Base-by-base conservation (phyloP, 169 alveolate genomes). In the Cystoisospora suis region DNA sequence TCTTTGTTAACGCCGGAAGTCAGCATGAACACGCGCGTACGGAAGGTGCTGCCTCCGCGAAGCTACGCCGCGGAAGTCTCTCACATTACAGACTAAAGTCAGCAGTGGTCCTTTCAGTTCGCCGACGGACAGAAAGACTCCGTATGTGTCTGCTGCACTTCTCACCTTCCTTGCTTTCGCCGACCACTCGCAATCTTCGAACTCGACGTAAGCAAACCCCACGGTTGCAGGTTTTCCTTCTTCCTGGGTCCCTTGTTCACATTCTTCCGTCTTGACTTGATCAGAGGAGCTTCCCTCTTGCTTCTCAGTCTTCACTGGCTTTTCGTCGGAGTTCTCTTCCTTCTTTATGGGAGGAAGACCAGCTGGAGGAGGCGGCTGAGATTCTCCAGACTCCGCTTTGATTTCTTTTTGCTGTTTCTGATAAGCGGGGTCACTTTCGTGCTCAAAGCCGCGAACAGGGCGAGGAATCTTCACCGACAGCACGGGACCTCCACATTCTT, bases 381-480 rank as follows among this genome's bases (percentile, higher is more conserved):
- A 12, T 23, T 53, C 65, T 53, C 65, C 29, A 53, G 29, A 23
- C 65, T 53, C 23, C 65, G 23, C 29, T 53, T 53, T 12, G 29
- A 53, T 12, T 23, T 53, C 32, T 34, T 72, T 38, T 27, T 72
- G 53, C 83, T 72, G 56, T 53, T 72, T 46, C 6, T 72, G 77
- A n/a, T 12, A 72, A 46, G 4, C 83, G 20, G 83, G 56, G 29
- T 72, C 32, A 56, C 83, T 72, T 53, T 72, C 90, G 85, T 88
- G 92, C 29, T 87, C 91, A 15, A 91, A 88, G 47, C 93, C 96
- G 34, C 83, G n/a, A 42, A 94, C 87, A 6, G 96, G 96, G 88
- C 97, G 88, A n/a, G 98, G 98, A 42, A 96, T 88, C 90, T 96
- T 97, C 58, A 96, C 94, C 79, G 95, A 93, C 45, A 95, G 87